Evolutionary conservation across 768 basidiomycete genomes (phyloP).

Genomic region (Hydnum rufescens): DNA sequence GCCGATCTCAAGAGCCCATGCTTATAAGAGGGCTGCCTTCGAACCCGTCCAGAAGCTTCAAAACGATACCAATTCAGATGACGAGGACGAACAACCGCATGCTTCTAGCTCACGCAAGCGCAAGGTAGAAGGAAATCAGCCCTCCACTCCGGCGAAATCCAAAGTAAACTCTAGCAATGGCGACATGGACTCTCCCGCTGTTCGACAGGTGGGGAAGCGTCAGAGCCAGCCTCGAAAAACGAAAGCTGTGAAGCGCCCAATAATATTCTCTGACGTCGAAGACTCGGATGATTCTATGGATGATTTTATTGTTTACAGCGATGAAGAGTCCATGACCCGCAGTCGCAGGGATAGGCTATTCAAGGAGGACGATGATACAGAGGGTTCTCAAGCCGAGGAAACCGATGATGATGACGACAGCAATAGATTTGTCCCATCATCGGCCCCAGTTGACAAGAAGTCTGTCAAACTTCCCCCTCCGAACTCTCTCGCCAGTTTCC

Average conservation of each 20-base stretch:
- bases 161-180: too few relatives aligned
- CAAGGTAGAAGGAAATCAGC: too few relatives aligned
- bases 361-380: slow-evolving; percentile 5
- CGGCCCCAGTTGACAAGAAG: slow-evolving; percentile 16
- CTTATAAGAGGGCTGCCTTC: slow-evolving; percentile 41
- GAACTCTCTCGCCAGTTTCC: slow-evolving; percentile 27
- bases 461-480: background rate
- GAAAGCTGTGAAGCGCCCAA: too few relatives aligned
- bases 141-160: too few relatives aligned
- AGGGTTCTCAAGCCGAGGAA: slow-evolving; percentile 17
- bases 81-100: too few relatives aligned
- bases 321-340: background rate
- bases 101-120: too few relatives aligned
- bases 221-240: too few relatives aligned
- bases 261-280: background rate
- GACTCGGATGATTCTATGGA: slow-evolving; percentile 7
- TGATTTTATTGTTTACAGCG: slow-evolving; percentile 1
- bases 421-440: too few relatives aligned
- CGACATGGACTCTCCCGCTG: slow-evolving; percentile 19
- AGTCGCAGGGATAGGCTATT: too few relatives aligned
- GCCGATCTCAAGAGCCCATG: slow-evolving; percentile 24
- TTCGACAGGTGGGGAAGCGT: too few relatives aligned
- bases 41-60: slow-evolving; percentile 25
- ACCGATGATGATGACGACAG: slow-evolving; percentile 12
- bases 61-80: background rate